phyloP scores from a whole-genome alignment of 495 filamentous ascomycete species.

The Talaromyces adpressus region DNA sequence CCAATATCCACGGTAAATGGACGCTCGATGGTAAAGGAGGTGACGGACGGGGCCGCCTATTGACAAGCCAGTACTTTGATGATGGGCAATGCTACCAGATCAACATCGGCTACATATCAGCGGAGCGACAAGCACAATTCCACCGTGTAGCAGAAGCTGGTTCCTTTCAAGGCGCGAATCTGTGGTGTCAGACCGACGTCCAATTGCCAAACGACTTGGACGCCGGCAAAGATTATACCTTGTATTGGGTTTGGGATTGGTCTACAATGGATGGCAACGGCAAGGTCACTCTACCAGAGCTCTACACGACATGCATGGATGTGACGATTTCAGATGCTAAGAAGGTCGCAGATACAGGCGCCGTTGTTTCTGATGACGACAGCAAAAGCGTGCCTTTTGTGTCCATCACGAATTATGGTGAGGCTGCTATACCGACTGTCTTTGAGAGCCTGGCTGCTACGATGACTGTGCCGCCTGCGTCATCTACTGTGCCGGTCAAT shows the following conservation, averaged over 20 bases:
- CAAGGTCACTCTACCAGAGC: constrained; percentile 46
- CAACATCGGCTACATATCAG: constrained; percentile 43
- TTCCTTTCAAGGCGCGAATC: constrained; percentile 37
- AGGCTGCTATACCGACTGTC: neutral
- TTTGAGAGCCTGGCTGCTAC: neutral
- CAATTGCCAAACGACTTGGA: constrained; percentile 51
- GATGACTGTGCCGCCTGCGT: neutral
- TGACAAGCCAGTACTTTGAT: constrained; percentile 70
- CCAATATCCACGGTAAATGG: constrained; percentile 67
- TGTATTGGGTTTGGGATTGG: constrained; percentile 97
- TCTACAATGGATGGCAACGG: constrained; percentile 44
- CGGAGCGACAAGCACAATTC: constrained; percentile 43
- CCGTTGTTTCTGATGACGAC: neutral
- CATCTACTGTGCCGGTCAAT: neutral
- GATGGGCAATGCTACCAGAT: constrained; percentile 79
- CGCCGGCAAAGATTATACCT: constrained; percentile 52
- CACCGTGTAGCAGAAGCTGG: constrained; percentile 31
- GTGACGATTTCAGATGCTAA: constrained; percentile 47
- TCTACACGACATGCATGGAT: constrained; percentile 81
- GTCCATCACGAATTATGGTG: constrained; percentile 3
- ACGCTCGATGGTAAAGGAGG: constrained; percentile 69
- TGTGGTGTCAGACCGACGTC: constrained; percentile 75
- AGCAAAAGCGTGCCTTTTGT: neutral
- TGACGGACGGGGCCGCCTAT: constrained; percentile 62
- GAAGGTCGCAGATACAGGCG: constrained; percentile 1